phyloP scores from a whole-genome alignment of 768 basidiomycete genomes.

The Phaeolepiota aurea region DNA sequence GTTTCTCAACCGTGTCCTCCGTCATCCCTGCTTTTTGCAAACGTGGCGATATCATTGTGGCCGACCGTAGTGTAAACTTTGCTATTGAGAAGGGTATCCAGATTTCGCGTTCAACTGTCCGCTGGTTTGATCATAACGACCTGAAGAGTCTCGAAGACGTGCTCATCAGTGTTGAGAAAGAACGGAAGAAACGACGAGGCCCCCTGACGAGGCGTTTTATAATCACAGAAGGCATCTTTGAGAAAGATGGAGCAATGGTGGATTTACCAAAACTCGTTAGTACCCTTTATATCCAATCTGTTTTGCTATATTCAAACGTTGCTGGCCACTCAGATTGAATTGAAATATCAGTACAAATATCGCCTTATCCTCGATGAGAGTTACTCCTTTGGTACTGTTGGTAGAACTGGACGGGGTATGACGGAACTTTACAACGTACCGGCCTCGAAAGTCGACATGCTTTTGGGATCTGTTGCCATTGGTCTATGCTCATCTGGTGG shows the following conservation, averaged over 20 bases:
- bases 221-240: conserved; percentile 94
- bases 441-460: conserved; percentile 86
- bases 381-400: conserved; percentile 89
- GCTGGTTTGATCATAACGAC: conserved; percentile 97
- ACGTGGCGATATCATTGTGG: conserved; percentile 96
- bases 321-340: conserved; percentile 57
- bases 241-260: conserved; percentile 87
- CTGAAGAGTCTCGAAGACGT: conserved; percentile 86
- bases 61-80: conserved; percentile 93
- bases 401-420: conserved; percentile 87
- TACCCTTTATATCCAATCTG: conserved; percentile 7
- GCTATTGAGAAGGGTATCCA: conserved; percentile 94
- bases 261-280: conserved; percentile 88
- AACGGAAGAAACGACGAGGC: conserved; percentile 72
- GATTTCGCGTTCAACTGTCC: conserved; percentile 83
- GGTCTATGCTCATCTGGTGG: conserved; percentile 82
- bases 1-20: conserved; percentile 84
- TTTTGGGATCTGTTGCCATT: conserved; percentile 85
- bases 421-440: conserved; percentile 94
- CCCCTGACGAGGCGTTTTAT: conserved; percentile 90
- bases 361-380: conserved; percentile 91
- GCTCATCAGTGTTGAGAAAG: conserved; percentile 76
- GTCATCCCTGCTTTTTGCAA: conserved; percentile 98
- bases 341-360: conserved; percentile 95
- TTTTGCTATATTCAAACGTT: not conserved